A percentile compares a stretch with the other conserved stretches of the same genome.
Evolutionary conservation across 2,329 filamentous ascomycete genomes (phyloP).

Genomic region (Pseudogymnoascus sp.): DNA sequence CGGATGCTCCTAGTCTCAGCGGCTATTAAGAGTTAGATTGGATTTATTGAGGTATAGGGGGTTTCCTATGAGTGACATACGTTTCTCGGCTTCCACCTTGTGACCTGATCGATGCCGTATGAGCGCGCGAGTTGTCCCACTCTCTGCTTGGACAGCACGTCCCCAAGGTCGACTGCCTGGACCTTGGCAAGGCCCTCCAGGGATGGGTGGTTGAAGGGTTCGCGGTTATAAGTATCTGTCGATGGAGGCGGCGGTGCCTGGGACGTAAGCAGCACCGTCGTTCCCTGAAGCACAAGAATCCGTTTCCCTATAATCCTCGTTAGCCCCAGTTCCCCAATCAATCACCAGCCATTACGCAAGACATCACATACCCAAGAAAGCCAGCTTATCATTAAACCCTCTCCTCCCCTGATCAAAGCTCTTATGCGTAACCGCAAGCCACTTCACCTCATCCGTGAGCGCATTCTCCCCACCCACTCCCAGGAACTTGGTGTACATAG

Average conservation of each 20-base stretch:
- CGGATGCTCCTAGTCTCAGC: constrained; percentile 61
- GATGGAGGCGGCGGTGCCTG: constrained; percentile 16
- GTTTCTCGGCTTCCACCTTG: constrained; percentile 82
- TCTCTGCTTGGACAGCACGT: constrained; percentile 55
- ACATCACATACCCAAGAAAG: constrained; percentile 63
- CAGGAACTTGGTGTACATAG: constrained; percentile 67
- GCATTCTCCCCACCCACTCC: constrained; percentile 63
- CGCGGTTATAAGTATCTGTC: constrained; percentile 40
- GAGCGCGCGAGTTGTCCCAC: constrained; percentile 59
- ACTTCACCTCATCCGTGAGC: constrained; percentile 86
- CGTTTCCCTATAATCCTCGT: constrained; percentile 43
- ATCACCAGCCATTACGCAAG: not conserved
- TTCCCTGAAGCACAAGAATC: constrained; percentile 50
- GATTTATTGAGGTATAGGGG: not conserved
- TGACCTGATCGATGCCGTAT: constrained; percentile 63
- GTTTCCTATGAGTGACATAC: constrained; percentile 40
- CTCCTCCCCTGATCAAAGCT: constrained; percentile 92
- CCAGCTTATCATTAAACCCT: constrained; percentile 88
- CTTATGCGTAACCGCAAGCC: constrained; percentile 95
- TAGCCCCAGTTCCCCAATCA: constrained; percentile 12
- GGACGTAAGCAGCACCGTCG: constrained; percentile 43
- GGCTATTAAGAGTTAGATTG: constrained; percentile 34
- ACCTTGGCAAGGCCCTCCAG: constrained; percentile 69
- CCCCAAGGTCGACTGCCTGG: constrained; percentile 46
- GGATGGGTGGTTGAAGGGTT: constrained; percentile 61